Base-by-base conservation (phyloP, 208 protist species). In the Phytomonas sp. region DNA sequence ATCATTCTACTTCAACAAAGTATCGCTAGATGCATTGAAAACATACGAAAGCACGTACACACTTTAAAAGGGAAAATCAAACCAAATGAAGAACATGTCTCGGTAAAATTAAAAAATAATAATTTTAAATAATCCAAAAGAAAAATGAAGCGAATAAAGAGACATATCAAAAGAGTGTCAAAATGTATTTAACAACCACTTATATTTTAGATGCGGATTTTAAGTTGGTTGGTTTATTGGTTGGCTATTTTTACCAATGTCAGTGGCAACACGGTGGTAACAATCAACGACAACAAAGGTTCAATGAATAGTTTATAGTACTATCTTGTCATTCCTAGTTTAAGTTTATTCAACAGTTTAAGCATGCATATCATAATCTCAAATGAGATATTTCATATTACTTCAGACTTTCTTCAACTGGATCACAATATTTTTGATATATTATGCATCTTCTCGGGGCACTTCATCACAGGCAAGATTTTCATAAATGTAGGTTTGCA, bases 401-500 rank as follows among this genome's bases (percentile, higher is more conserved):
- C 26, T 8, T 37, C 34, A 37, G 3, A 11, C 7, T 56, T 56
- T 56, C 45, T 0, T 56, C 0, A 26, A 0, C 19, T 56, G 26
- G 8, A 26, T 12, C 5, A 0, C 4, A 26, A 19, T 23, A 1
- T 26, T 56, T 56, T 5, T 26, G 23, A 23, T 56, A 56, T 56
- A 11, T 56, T 56, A 11, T 56, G 45, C 63, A 73, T 77, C 16
- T 45, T 78, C 72, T 11, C 78, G 74, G 4, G 78, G 71, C 63
- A 74, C 69, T 12, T 77, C 81, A 60, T 86, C 81, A 8, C 79
- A 78, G 29, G 71, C 67, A 14, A 84, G 62, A 66, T 87, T 79
- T 29, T 83, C 82, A 59, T 87, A 87, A 0, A 84, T 30, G 70
- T 84, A 87, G 33, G 77, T 40, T 52, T 80, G 61, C 60, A 88